Evolutionary conservation across 179 eudicot species (phyloP).

Genomic region (Sideroxylon spinosum): DNA sequence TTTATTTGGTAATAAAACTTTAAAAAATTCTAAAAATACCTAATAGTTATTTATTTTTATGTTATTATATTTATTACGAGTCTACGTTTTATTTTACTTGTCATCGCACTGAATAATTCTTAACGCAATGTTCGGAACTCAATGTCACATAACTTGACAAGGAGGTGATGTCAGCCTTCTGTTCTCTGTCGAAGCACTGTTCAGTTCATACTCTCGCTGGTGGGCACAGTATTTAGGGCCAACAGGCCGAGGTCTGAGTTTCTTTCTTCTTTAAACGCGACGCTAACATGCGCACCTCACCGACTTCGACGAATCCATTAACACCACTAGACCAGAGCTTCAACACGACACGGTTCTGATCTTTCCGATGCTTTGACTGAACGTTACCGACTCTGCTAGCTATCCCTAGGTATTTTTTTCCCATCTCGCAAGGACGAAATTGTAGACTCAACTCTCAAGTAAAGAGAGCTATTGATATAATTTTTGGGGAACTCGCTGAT

Average conservation of each 20-base stretch:
- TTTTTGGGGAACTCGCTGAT: not conserved
- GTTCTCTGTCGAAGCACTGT: too few species aligned
- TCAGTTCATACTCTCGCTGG: not conserved
- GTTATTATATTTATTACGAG: too few species aligned
- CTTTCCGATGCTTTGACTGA: not conserved
- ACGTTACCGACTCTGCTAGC: constrained; percentile 1
- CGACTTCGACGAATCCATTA: not conserved
- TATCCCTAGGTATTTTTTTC: constrained; percentile 5
- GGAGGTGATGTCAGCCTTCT: too few species aligned
- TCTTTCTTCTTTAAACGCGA: not conserved
- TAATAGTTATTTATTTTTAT: too few species aligned
- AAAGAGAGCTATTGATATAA: constrained; percentile 1
- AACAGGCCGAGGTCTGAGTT: constrained; percentile 8
- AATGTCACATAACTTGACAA: too few species aligned
- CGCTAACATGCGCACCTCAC: not conserved
- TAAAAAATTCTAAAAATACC: too few species aligned
- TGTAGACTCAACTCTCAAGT: not conserved
- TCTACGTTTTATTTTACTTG: too few species aligned
- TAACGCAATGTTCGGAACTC: too few species aligned
- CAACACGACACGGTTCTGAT: constrained; percentile 10
- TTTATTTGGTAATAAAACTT: too few species aligned
- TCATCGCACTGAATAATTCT: too few species aligned
- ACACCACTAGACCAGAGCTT: not conserved
- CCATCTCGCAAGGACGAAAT: too few species aligned
- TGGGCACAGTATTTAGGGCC: constrained; percentile 9